These are phyloP conservation scores for Phytophthora pinifolia DNA, from an alignment of 352 stramenopile genomes.

Conservation along the genomic window DNA sequence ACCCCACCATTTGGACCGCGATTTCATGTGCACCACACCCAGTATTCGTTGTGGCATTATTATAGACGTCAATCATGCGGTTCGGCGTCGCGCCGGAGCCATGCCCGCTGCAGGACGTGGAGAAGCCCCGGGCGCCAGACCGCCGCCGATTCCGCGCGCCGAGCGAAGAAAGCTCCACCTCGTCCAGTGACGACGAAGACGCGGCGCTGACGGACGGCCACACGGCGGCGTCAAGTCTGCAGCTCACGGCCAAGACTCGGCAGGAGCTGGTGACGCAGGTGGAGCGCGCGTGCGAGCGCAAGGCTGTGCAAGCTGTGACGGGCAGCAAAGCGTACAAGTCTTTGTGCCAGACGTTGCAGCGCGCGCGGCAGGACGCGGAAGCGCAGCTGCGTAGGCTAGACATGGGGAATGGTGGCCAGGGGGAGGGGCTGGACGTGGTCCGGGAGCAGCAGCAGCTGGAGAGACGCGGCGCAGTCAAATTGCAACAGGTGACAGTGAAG, in stretches of 20 bases:
- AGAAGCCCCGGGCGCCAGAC: neutral
- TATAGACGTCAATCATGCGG: slow-evolving; percentile 41
- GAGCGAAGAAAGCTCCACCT: slow-evolving; percentile 42
- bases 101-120: slow-evolving; percentile 1
- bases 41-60: too few species aligned
- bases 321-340: slow-evolving; percentile 56
- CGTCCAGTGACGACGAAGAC: slow-evolving; percentile 49
- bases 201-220: slow-evolving; percentile 7
- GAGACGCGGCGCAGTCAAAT: slow-evolving; percentile 29
- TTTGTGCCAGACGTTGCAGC: slow-evolving; percentile 63
- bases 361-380: slow-evolving; percentile 52
- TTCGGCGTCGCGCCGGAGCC: slow-evolving; percentile 48
- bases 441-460: slow-evolving; percentile 42
- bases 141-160: slow-evolving; percentile 46
- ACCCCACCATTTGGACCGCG: neutral
- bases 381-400: slow-evolving; percentile 37
- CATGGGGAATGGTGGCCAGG: neutral
- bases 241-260: slow-evolving; percentile 32
- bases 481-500: too few species aligned
- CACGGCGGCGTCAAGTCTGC: slow-evolving; percentile 17
- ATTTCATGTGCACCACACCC: neutral
- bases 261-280: slow-evolving; percentile 68
- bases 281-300: slow-evolving; percentile 62
- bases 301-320: slow-evolving; percentile 52
- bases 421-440: slow-evolving; percentile 22